A percentile compares a stretch with the other conserved stretches of the same genome.
These are phyloP conservation scores for Maudiozyma humilis DNA, from an alignment of 1,139 yeast species.

Conservation along the genomic window DNA sequence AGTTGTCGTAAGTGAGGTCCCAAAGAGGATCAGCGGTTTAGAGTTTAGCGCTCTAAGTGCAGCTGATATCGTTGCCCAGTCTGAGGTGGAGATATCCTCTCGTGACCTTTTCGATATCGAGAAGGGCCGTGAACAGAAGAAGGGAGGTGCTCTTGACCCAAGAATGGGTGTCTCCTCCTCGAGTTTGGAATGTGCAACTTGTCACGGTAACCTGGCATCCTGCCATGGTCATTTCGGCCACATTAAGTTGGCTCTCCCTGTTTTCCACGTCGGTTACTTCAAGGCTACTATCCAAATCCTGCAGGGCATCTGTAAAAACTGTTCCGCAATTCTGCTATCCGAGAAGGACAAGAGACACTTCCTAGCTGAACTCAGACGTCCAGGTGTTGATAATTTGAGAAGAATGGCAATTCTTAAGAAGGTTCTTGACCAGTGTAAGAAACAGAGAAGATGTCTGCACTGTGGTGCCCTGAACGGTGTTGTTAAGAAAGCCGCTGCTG, in stretches of 20 bases:
- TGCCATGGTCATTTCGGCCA: conserved; percentile 99
- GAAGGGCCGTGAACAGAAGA: conserved; percentile 73
- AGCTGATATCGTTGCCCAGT: conserved; percentile 83
- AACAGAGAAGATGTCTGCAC: conserved; percentile 80
- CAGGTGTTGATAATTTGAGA: conserved; percentile 82
- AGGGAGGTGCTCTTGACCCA: conserved; percentile 82
- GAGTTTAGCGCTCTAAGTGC: conserved; percentile 91
- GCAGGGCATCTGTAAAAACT: conserved; percentile 86
- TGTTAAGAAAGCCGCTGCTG: conserved; percentile 92
- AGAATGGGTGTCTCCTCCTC: conserved; percentile 92
- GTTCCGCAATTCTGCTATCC: conserved; percentile 70
- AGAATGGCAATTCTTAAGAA: conserved; percentile 82
- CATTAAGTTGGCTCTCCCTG: conserved; percentile 85
- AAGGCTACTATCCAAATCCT: conserved; percentile 82
- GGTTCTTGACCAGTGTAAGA: conserved; percentile 85
- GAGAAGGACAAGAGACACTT: conserved; percentile 65
- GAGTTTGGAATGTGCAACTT: conserved; percentile 74
- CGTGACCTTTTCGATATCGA: conserved; percentile 87
- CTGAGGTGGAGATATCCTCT: conserved; percentile 88
- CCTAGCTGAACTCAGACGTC: conserved; percentile 69
- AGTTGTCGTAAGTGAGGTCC: conserved; percentile 60
- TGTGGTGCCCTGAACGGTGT: conserved; percentile 93
- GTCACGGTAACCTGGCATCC: conserved; percentile 85
- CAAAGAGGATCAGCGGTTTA: conserved; percentile 82
- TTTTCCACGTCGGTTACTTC: conserved; percentile 95